These are phyloP conservation scores for Leishmania tropica DNA, from an alignment of 208 protist genomes.

Conservation along the genomic window DNA sequence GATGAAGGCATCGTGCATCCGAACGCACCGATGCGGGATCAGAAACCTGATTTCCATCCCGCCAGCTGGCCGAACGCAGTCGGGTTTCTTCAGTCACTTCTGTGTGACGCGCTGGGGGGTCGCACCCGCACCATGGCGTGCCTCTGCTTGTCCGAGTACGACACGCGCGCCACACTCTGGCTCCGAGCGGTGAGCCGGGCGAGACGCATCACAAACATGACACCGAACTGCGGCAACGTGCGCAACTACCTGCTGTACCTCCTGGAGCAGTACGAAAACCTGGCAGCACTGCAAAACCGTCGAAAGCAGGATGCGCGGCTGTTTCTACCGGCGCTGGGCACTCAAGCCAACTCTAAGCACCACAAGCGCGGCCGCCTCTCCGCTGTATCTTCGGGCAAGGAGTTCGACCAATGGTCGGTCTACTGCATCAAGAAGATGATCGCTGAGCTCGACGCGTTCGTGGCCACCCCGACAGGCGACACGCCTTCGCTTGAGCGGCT, in stretches of 20 bases:
- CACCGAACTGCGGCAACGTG: conserved; percentile 24
- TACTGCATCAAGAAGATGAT: conserved; percentile 13
- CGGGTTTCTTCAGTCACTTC: conserved; percentile 18
- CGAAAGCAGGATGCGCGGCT: neutral
- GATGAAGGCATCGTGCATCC: neutral
- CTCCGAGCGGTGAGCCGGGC: conserved; percentile 12
- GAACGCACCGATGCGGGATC: neutral
- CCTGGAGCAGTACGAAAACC: conserved; percentile 18
- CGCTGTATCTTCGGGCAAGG: neutral
- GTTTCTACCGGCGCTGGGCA: neutral
- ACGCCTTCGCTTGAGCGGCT: conserved; percentile 12
- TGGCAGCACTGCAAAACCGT: conserved; percentile 11
- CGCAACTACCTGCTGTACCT: conserved; percentile 23
- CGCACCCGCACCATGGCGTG: conserved; percentile 26
- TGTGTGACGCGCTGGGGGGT: conserved; percentile 24
- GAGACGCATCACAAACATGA: conserved; percentile 9
- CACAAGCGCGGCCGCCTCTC: neutral
- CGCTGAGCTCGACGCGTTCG: conserved; percentile 10
- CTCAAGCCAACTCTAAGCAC: neutral
- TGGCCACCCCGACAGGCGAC: neutral
- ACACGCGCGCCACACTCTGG: conserved; percentile 23
- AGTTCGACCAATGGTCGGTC: conserved; percentile 5
- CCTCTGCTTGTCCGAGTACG: conserved; percentile 38
- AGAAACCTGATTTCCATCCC: neutral
- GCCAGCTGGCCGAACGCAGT: conserved; percentile 16